A percentile compares a stretch with the other conserved stretches of the same genome.
phyloP scores from a whole-genome alignment of 2,329 filamentous ascomycete species.

The Cryphonectria parasitica region DNA sequence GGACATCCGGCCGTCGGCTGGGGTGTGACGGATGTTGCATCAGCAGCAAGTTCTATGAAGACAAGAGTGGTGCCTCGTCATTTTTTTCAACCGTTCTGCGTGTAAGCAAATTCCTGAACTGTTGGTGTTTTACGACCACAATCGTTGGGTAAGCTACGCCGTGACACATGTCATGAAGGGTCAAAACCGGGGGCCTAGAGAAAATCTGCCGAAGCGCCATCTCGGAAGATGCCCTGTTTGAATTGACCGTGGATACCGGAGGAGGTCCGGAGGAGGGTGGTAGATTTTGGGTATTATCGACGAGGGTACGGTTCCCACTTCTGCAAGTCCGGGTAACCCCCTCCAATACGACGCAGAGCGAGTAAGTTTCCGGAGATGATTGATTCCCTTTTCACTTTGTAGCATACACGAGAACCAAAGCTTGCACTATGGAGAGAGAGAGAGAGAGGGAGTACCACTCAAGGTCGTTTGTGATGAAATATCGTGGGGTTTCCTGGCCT shows the following conservation, averaged over 20 bases:
- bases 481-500: background rate
- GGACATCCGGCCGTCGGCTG: background rate
- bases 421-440: background rate
- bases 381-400: background rate
- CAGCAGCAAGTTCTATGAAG: background rate
- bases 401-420: background rate
- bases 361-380: background rate
- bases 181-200: background rate
- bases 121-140: background rate
- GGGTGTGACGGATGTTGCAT: background rate
- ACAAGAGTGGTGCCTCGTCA: background rate
- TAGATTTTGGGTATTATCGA: background rate
- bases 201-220: background rate
- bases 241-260: background rate
- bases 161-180: background rate
- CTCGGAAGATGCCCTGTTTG: background rate
- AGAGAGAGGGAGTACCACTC: background rate
- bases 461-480: background rate
- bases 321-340: background rate
- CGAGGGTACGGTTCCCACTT: constrained; percentile 1
- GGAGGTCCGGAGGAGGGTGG: background rate
- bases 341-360: background rate
- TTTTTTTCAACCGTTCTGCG: background rate
- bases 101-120: background rate
- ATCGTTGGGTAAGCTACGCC: background rate